Evolutionary conservation across 805 yeast genomes (phyloP).

Genomic region (Pichia phayaonensis): DNA sequence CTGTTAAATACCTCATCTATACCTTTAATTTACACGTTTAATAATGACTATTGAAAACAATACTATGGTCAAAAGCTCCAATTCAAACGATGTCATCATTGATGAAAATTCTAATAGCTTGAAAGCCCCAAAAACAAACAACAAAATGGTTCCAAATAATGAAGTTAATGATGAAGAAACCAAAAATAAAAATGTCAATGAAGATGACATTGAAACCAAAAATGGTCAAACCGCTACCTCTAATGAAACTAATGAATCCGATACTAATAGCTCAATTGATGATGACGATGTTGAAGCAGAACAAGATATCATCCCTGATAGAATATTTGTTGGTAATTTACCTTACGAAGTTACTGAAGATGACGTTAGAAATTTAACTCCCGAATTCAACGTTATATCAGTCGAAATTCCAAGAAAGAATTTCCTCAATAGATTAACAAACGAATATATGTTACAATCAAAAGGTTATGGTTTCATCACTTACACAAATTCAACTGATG

Average conservation of each 20-base stretch:
- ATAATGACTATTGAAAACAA: conserved; percentile 5
- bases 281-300: conserved; percentile 9
- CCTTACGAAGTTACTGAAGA: conserved; percentile 37
- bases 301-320: conserved; percentile 32
- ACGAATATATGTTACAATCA: conserved; percentile 19
- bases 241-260: neutral
- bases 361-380: conserved; percentile 35
- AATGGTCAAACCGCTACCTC: neutral
- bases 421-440: conserved; percentile 19
- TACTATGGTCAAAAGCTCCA: neutral
- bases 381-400: conserved; percentile 27
- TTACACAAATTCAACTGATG: conserved; percentile 53
- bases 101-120: neutral
- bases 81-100: neutral
- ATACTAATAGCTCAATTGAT: neutral
- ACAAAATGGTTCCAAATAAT: neutral
- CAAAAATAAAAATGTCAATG: neutral
- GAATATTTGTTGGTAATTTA: conserved; percentile 39
- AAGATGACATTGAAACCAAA: neutral
- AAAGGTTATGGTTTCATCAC: conserved; percentile 44
- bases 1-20: neutral
- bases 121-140: neutral
- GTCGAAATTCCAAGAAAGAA: conserved; percentile 28
- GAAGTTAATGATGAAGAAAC: neutral
- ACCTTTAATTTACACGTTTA: neutral